Percentiles rank a stretch among this genome's conserved stretches.
Evolutionary conservation across 2,329 filamentous ascomycete genomes (phyloP).

Genomic region (Xylariaceae sp.): DNA sequence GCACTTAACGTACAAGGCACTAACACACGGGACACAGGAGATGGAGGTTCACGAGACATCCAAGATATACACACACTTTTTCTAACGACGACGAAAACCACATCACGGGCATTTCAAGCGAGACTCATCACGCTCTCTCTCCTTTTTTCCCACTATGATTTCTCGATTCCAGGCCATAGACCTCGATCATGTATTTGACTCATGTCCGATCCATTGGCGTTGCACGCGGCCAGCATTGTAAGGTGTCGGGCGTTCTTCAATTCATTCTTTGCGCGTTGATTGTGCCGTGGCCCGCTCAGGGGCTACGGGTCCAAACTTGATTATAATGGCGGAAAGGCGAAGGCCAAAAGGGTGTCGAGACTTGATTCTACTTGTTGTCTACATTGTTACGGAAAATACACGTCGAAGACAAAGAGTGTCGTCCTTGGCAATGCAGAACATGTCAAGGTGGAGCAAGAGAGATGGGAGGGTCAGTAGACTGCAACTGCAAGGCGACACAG

Average conservation of each 20-base stretch:
- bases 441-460: no score
- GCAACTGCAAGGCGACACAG: no score
- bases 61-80: constrained; percentile 99
- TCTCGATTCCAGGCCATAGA: constrained; percentile 27
- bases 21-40: constrained; percentile 60
- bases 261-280: constrained; percentile 30
- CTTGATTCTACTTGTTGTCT: no score
- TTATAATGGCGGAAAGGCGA: constrained; percentile 5
- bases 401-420: no score
- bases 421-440: no score
- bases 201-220: constrained; percentile 50
- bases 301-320: constrained; percentile 3
- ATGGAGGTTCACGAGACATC: constrained; percentile 99
- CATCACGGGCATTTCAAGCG: constrained; percentile 30
- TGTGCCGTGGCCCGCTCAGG: constrained; percentile 12
- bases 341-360: not conserved
- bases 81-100: constrained; percentile 61
- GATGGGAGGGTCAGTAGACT: no score
- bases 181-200: constrained; percentile 50
- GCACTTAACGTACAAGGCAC: not conserved
- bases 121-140: constrained; percentile 10
- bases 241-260: constrained; percentile 54
- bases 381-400: no score
- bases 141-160: constrained; percentile 30
- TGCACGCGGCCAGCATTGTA: constrained; percentile 55